Base-by-base conservation (phyloP, 768 basidiomycete species). In the Lepiota venenata region DNA sequence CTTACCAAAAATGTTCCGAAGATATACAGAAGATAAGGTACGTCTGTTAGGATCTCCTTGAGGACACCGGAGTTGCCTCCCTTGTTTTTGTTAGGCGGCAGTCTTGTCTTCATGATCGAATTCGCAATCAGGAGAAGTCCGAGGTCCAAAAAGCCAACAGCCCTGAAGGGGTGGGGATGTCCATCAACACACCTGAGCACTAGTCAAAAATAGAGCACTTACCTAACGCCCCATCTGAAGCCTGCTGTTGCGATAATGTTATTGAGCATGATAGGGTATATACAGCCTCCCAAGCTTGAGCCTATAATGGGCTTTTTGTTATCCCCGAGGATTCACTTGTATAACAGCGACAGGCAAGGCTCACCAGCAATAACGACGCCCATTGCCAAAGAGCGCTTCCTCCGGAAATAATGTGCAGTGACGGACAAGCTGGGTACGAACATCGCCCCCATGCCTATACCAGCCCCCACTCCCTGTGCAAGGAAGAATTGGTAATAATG, bases 381-480 rank as follows among this genome's bases (percentile, higher is more conserved):
- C 73, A 81, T 82, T 0, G 81, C 82, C 8, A 82, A 55, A 0
- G 77, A 74, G 38, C 83, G 67, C 44, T 71, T 69, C 20, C 61
- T 69, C 14, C 70, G 68, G 63, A 82, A 85, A 62, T 80, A 78
- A 55, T 84, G 83, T 3, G 79, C 75, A 6, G 77, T 70, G n/a
- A 82, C 69, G 12, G 77, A 73, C 21, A 82, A 61, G 7, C 76
- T 71, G 0, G 83, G 83, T 1, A 83, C 57, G 61, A 82, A 83
- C 58, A 82, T 70, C 35, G 83, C 57, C 1, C 82, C 82, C 69
- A 78, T 75, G 18, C 81, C 80, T 15, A 82, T 63, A 0, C 83
- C 83, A 70, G 78, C 76, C 0, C 78, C 81, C 6, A 84, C 64
- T 0, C 80, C 81, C 67, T 85, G 82, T 0, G 78, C 69, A 2